phyloP scores from a whole-genome alignment of 1,139 yeast species.

The Candida frijolesensis region DNA sequence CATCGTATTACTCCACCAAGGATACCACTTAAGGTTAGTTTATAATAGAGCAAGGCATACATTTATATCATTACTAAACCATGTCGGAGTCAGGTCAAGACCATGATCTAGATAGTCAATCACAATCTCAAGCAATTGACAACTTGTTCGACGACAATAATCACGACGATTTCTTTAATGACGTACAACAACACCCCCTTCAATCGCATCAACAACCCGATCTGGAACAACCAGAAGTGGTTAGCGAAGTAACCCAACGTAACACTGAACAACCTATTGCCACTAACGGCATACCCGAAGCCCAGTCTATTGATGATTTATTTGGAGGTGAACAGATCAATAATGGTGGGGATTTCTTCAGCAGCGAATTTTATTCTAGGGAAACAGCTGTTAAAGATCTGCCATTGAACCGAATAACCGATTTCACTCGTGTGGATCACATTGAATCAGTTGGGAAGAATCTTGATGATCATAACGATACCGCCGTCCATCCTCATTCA shows the following conservation, averaged over 20 bases:
- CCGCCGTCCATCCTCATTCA: background rate
- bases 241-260: background rate
- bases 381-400: background rate
- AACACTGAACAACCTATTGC: background rate
- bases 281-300: background rate
- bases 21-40: too few species aligned
- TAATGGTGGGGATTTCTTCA: conserved; percentile 5
- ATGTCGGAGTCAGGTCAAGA: background rate
- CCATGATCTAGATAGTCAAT: background rate
- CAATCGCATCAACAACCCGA: background rate
- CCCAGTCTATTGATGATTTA: conserved; percentile 8
- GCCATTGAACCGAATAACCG: background rate
- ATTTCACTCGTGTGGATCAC: conserved; percentile 2
- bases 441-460: background rate
- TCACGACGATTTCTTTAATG: conserved; percentile 8
- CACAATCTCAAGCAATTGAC: conserved; percentile 6
- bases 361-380: background rate
- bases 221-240: background rate
- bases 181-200: background rate
- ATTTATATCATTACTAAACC: background rate
- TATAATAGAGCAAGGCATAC: too few species aligned
- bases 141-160: conserved; percentile 6
- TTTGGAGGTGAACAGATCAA: conserved; percentile 3
- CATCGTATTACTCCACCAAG: too few species aligned
- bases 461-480: background rate